These are phyloP conservation scores for Gossypium bickii DNA, from an alignment of 345 rosid species.

Conservation along the genomic window DNA sequence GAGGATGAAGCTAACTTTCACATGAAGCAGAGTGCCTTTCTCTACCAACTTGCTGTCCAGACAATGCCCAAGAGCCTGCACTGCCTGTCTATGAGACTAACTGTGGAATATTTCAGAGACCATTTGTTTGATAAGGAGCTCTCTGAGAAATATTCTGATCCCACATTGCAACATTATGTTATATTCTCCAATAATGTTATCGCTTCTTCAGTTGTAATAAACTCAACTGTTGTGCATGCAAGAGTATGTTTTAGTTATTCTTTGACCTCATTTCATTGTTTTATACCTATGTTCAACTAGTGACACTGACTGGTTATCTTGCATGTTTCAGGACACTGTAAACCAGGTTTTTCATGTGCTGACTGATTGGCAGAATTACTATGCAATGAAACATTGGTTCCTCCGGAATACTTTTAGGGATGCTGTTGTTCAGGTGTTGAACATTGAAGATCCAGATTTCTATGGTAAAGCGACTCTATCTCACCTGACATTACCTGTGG, in stretches of 20 bases:
- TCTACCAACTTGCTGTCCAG: slow-evolving; percentile 84
- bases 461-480: slow-evolving; percentile 38
- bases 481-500: slow-evolving; percentile 64
- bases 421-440: slow-evolving; percentile 63
- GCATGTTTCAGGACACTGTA: slow-evolving; percentile 66
- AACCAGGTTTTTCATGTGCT: slow-evolving; percentile 84
- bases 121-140: slow-evolving; percentile 37
- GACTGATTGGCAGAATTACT: slow-evolving; percentile 78
- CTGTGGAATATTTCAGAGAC: slow-evolving; percentile 78
- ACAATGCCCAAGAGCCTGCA: slow-evolving; percentile 96
- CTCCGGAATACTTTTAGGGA: slow-evolving; percentile 58
- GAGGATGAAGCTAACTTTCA: slow-evolving; percentile 92
- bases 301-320: slow-evolving; percentile 26
- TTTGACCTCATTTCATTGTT: slow-evolving; percentile 15
- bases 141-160: slow-evolving; percentile 56
- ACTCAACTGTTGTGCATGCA: slow-evolving; percentile 74
- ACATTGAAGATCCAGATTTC: slow-evolving; percentile 52
- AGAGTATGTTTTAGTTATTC: slow-evolving; percentile 38
- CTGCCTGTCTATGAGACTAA: slow-evolving; percentile 88
- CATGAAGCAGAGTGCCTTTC: slow-evolving; percentile 74
- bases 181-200: slow-evolving; percentile 78
- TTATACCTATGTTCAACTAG: slow-evolving; percentile 9
- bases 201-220: slow-evolving; percentile 87
- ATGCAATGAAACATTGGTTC: slow-evolving; percentile 91
- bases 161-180: slow-evolving; percentile 62